Evolutionary conservation across 495 filamentous ascomycete species (phyloP).

Genomic region (Apodospora peruviana): DNA sequence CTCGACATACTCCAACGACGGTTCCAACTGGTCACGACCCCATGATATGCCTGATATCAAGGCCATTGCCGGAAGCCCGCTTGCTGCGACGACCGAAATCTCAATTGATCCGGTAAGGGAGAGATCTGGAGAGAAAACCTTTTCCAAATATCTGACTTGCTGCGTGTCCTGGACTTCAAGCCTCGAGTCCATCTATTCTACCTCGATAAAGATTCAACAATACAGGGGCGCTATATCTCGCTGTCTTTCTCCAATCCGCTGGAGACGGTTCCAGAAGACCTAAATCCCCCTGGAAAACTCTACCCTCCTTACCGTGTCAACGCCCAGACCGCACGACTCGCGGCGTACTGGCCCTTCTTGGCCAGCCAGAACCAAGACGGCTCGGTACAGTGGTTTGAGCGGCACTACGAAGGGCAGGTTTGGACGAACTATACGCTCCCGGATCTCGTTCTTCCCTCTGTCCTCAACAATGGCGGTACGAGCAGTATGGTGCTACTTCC

Average conservation of each 20-base stretch:
- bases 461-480: not conserved
- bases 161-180: not conserved
- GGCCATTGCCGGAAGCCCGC: not conserved
- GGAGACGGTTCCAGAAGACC: not conserved
- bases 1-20: not conserved
- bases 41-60: not conserved
- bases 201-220: too few relatives aligned
- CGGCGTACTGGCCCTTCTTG: not conserved
- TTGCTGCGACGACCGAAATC: not conserved
- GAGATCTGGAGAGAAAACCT: not conserved
- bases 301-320: too few relatives aligned
- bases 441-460: too few relatives aligned
- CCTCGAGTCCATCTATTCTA: too few relatives aligned
- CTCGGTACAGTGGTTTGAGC: not conserved
- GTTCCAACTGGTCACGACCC: not conserved
- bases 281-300: not conserved
- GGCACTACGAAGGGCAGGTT: not conserved
- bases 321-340: not conserved
- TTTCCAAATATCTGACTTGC: not conserved
- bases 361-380: not conserved
- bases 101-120: not conserved
- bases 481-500: not conserved
- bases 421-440: not conserved
- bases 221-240: too few relatives aligned
- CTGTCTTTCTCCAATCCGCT: not conserved